phyloP scores from a whole-genome alignment of 2,329 filamentous ascomycete species.

The Orbilia oligospora region DNA sequence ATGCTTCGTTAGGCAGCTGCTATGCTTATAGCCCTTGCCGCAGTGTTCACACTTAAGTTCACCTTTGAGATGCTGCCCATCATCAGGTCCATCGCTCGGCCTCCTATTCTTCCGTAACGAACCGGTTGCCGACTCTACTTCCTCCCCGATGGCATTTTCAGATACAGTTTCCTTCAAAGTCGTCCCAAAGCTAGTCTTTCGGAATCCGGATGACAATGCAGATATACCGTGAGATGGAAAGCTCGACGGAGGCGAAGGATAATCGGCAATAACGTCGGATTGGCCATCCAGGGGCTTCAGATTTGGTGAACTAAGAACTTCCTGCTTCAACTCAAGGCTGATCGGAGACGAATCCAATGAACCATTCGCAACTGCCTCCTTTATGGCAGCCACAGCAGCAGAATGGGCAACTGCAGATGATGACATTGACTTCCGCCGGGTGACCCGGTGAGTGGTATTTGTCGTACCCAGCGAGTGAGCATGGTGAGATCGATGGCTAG shows the following conservation, averaged over 20 bases:
- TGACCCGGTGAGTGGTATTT: conserved; percentile 79
- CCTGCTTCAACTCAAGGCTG: conserved; percentile 50
- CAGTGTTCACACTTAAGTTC: conserved; percentile 98
- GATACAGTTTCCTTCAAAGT: conserved; percentile 66
- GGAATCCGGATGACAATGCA: conserved; percentile 70
- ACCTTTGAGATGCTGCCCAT: conserved; percentile 80
- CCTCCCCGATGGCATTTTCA: conserved; percentile 64
- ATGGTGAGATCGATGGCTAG: conserved; percentile 59
- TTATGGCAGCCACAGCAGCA: conserved; percentile 80
- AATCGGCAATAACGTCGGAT: conserved; percentile 72
- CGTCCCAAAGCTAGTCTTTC: conserved; percentile 65
- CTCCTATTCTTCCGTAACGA: conserved; percentile 57
- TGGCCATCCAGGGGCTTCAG: conserved; percentile 73
- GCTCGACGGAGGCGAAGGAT: conserved; percentile 75
- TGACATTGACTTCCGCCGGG: conserved; percentile 91
- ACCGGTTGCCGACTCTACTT: conserved; percentile 42
- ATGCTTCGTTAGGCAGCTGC: conserved; percentile 99
- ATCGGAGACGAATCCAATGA: conserved; percentile 39
- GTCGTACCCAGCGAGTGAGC: conserved; percentile 56
- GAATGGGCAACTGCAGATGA: conserved; percentile 81
- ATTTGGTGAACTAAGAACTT: conserved; percentile 71
- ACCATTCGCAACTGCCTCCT: conserved; percentile 71
- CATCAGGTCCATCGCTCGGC: conserved; percentile 59
- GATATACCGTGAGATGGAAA: conserved; percentile 74
- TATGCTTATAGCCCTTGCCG: conserved; percentile 99